A percentile compares a stretch with the other conserved stretches of the same genome.
Evolutionary conservation across 2,329 filamentous ascomycete genomes (phyloP).

Genomic region (Monosporascus sp.): DNA sequence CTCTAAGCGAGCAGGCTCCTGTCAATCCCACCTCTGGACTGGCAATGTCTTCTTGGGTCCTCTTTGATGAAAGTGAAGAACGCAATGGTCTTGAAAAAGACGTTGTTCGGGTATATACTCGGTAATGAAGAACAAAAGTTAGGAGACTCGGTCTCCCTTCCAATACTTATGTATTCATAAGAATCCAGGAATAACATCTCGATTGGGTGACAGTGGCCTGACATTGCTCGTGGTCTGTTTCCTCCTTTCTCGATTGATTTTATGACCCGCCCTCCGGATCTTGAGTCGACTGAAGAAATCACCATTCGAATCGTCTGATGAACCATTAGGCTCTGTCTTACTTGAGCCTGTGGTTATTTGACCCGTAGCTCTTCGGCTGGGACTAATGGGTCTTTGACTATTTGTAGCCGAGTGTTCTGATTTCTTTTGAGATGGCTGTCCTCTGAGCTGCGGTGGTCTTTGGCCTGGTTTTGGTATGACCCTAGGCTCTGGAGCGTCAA

Average conservation of each 20-base stretch:
- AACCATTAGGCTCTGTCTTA: conserved; percentile 1
- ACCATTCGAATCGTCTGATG: conserved; percentile 9
- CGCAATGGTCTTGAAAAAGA: too few relatives aligned
- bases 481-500: conserved; percentile 10
- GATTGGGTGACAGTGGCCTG: conserved; percentile 5
- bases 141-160: too few relatives aligned
- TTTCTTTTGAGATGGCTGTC: not conserved
- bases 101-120: too few relatives aligned
- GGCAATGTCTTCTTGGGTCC: too few relatives aligned
- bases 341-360: not conserved
- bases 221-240: conserved; percentile 9
- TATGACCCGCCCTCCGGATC: conserved; percentile 18
- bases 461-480: not conserved
- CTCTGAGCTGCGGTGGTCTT: not conserved
- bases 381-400: not conserved
- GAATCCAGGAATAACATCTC: conserved; percentile 22
- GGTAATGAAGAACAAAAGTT: too few relatives aligned
- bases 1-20: too few relatives aligned
- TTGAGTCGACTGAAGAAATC: conserved; percentile 20
- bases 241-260: conserved; percentile 13
- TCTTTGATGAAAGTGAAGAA: too few relatives aligned
- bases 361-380: not conserved
- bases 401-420: not conserved
- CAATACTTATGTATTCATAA: conserved; percentile 7
- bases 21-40: too few relatives aligned